Base-by-base conservation (phyloP, 2,329 filamentous ascomycete species). In the Arthroderma sp. region DNA sequence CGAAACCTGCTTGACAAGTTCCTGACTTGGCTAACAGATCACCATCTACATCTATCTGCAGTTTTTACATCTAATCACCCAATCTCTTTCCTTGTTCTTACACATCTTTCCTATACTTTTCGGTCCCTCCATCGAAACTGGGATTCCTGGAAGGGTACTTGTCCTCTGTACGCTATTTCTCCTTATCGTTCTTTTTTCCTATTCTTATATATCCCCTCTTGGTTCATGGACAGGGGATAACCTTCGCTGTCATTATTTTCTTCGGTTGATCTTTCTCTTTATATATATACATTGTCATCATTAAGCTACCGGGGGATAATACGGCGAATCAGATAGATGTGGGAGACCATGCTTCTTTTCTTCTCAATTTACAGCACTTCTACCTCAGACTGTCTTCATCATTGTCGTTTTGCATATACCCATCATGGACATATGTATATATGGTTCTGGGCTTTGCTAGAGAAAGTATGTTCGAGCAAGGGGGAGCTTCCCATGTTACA, bases 151-250 rank as follows among this genome's bases (percentile, higher is more conserved):
- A 21, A 19, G 23, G 13, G 9, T 17, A 54, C 8, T 51, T 11
- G 11, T 19, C 17, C 43, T 39, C 37, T 53, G 44, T 57, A 57
- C 54, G 21, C 58, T 58, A 52, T 56, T 9, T 57, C 56, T 43
- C 15, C 2, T 56, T 37, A 58, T 55, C 60, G 57, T 55, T 54
- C 49, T 56, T 52, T 61, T 47, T 21, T 65, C 56, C 61, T 56
- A 41, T 62, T 61, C 59, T 51, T 52, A 57, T 59, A 56, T 23
- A 47, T 19, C n/a, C 56, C 55, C 11, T n/a, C 33, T 58, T 54
- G 35, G 15, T 25, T 41, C 54, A 31, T 31, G 15, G 47, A 17
- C 9, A 33, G 17, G 47, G 25, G 23, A 17, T 33, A 17, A 54
- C 28, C 55, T 56, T 58, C 35, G 59, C 58, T 59, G 39, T 11